Evolutionary conservation across 2,329 filamentous ascomycete genomes (phyloP), one percentile per base, ranked within the genome.

Genomic region (Beauveria sp.): DNA sequence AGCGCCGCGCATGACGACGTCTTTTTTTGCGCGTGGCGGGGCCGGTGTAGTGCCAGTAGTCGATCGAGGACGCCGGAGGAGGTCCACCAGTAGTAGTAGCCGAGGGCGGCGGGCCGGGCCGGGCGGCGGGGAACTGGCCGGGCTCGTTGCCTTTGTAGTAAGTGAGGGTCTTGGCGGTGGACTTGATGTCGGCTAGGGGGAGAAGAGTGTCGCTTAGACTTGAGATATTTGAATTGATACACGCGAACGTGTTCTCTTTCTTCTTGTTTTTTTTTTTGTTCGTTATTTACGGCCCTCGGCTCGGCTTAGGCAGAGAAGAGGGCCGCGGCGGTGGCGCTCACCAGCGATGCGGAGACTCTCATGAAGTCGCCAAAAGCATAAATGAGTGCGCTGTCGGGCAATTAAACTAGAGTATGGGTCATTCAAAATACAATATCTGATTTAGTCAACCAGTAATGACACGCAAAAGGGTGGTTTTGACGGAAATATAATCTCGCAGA

Each of bases 1-100:
- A 87, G 67, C 1, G 78, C 85, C 85, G 67, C 85, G 75, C 4
- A 72, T 78, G 1, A 80, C 79, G 38, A 83, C 75, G 20, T 77
- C 72, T 66, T 85, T 85, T 85, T 34, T 34, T 4, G 73, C 87
- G 87, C 16, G 79, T 79, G 1, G 72, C 69, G 70, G 88, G 85
- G 14, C 83, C 85, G 0, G 86, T 88, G 56, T 82, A 79, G 60
- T 79, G 79, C 83, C 83, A 87, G 72, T 89, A 89, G 71, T 88
- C 84, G 58, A 89, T 74, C 67, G 89, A 69, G 0, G 82, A 81
- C 54, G 85, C 81, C 68, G 46, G 82, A 80, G 14, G 84, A 81
- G 0, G 82, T 85, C 86, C 86, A 89, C 86, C 75, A 89, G 76
- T 87, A 87, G 71, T 85, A 79, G 64, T 57, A 69, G 71, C 43